Percentiles rank a stretch among this genome's conserved stretches.
These are phyloP conservation scores for Oidiodendron maius DNA, from an alignment of 495 filamentous ascomycete species.

Conservation along the genomic window DNA sequence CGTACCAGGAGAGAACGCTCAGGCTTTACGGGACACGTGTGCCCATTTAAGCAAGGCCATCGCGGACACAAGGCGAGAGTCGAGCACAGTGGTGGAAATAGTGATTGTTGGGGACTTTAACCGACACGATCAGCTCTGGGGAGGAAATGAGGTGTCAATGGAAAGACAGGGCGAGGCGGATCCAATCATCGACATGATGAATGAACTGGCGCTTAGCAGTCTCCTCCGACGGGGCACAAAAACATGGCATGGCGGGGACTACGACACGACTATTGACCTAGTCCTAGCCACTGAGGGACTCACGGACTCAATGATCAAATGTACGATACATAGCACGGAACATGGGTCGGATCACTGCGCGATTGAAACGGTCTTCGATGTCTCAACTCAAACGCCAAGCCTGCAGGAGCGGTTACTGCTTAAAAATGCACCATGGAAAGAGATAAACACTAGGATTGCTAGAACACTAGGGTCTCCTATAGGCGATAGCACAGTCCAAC, in stretches of 20 bases:
- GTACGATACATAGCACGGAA: constrained; percentile 22
- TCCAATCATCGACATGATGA: constrained; percentile 31
- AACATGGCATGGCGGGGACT: constrained; percentile 25
- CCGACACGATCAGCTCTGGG: constrained; percentile 32
- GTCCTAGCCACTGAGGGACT: constrained; percentile 21
- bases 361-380: constrained; percentile 27
- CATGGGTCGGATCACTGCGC: constrained; percentile 30
- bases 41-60: constrained; percentile 4
- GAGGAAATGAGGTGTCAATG: constrained; percentile 28
- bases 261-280: constrained; percentile 26
- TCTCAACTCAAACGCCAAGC: constrained; percentile 3
- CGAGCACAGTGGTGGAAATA: constrained; percentile 10
- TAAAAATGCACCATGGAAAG: constrained; percentile 26
- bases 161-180: constrained; percentile 28
- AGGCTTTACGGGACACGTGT: background rate
- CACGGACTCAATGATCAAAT: constrained; percentile 20
- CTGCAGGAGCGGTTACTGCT: constrained; percentile 22
- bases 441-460: constrained; percentile 9
- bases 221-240: constrained; percentile 29
- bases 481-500: constrained; percentile 1
- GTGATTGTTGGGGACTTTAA: constrained; percentile 31
- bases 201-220: constrained; percentile 22
- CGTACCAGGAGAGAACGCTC: constrained; percentile 7
- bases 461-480: background rate
- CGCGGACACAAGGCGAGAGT: constrained; percentile 6